Percentiles rank a stretch among this genome's conserved stretches.
These are phyloP conservation scores for Purshia tridentata DNA, from an alignment of 306 rosid species.

Conservation along the genomic window DNA sequence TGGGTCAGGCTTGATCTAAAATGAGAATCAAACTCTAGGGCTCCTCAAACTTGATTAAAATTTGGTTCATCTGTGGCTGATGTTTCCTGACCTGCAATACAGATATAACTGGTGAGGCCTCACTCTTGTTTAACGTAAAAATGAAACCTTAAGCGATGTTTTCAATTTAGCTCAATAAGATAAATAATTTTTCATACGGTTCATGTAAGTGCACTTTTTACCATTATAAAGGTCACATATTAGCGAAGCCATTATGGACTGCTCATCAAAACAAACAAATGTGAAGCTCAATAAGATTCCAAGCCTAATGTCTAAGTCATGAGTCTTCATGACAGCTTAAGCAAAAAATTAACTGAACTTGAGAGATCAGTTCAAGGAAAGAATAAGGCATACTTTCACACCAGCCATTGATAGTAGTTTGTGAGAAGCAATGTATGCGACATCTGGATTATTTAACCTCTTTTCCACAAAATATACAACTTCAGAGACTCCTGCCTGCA, in stretches of 20 bases:
- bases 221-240: neutral
- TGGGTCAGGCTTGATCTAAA: neutral
- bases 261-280: neutral
- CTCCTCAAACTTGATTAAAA: constrained; percentile 68
- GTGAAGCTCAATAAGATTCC: neutral
- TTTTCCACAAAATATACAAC: constrained; percentile 82
- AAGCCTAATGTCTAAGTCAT: neutral
- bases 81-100: constrained; percentile 75
- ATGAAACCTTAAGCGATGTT: neutral
- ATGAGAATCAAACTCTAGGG: constrained; percentile 25
- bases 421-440: constrained; percentile 68
- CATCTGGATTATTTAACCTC: constrained; percentile 58
- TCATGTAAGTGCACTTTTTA: neutral
- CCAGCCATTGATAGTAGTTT: constrained; percentile 86
- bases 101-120: neutral
- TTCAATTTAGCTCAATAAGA: constrained; percentile 4
- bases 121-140: no score
- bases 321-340: neutral
- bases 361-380: neutral
- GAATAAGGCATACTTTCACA: constrained; percentile 58
- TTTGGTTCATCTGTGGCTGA: constrained; percentile 58
- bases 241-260: neutral
- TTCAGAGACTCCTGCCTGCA: constrained; percentile 87
- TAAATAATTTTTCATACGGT: neutral
- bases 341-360: neutral